phyloP scores from a whole-genome alignment of 441 rosid species.

The Populus hybrid region DNA sequence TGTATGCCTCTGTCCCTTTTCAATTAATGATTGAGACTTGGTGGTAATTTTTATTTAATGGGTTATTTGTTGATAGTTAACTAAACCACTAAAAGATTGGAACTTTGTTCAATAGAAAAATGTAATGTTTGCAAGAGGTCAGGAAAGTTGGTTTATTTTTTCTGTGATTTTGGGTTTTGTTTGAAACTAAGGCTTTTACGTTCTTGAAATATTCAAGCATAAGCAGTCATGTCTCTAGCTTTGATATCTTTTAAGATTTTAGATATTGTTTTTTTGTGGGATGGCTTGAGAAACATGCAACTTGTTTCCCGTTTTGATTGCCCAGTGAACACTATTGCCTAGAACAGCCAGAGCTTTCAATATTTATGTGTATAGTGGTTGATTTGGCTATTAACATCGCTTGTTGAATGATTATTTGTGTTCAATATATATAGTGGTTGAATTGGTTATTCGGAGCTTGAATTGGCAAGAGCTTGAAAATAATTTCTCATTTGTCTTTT shows the following conservation, averaged over 20 bases:
- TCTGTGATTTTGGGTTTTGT: neutral
- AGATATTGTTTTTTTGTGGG: neutral
- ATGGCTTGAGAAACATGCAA: neutral
- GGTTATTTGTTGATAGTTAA: neutral
- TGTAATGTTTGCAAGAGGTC: neutral
- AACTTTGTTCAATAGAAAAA: neutral
- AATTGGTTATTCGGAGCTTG: neutral
- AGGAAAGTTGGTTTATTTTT: neutral
- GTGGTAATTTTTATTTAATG: neutral
- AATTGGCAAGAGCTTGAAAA: neutral
- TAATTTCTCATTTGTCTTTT: neutral
- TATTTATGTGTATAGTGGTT: neutral
- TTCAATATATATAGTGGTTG: neutral
- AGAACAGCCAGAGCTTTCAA: neutral
- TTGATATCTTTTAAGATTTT: neutral
- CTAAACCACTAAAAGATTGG: neutral
- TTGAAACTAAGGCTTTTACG: neutral
- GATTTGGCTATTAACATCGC: too few relatives aligned
- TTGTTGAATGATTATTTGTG: neutral
- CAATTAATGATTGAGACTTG: neutral
- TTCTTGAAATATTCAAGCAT: neutral
- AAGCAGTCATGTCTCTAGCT: neutral
- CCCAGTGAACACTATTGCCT: neutral
- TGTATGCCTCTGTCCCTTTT: conserved; percentile 37
- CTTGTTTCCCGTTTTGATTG: neutral